phyloP scores from a whole-genome alignment of 108 stramenopile genomes.

The Pseudonitzschia delicatissima region DNA sequence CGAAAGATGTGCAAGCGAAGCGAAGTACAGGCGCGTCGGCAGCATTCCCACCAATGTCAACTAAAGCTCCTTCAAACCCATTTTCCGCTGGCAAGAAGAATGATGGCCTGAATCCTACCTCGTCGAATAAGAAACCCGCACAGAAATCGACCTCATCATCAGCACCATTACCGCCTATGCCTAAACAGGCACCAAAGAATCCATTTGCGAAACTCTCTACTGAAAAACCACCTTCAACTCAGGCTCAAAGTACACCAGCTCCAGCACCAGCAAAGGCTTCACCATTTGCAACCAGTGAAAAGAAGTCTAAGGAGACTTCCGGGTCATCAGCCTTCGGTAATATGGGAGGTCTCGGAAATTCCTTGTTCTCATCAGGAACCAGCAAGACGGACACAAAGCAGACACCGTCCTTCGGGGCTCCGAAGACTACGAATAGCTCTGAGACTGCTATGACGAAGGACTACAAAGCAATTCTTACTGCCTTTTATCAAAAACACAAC shows the following conservation, averaged over 20 bases:
- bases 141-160: constrained; percentile 9
- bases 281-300: background rate
- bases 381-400: background rate
- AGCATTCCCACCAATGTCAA: constrained; percentile 39
- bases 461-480: constrained; percentile 55
- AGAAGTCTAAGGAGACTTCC: no score
- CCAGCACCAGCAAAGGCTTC: background rate
- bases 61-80: constrained; percentile 30
- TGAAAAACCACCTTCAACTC: background rate
- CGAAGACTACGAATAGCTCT: background rate
- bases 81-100: constrained; percentile 22
- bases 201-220: constrained; percentile 1
- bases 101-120: constrained; percentile 8
- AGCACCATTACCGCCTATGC: constrained; percentile 1
- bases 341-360: constrained; percentile 12
- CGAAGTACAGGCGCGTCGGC: constrained; percentile 16
- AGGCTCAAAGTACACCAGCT: background rate
- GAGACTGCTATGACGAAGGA: constrained; percentile 16
- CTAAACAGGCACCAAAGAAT: constrained; percentile 13
- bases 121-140: background rate
- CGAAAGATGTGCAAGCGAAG: background rate
- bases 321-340: constrained; percentile 4
- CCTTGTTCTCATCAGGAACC: constrained; percentile 15
- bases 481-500: constrained; percentile 67
- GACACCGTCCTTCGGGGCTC: constrained; percentile 1